Percentiles rank a stretch among this genome's conserved stretches.
Evolutionary conservation across 2,329 filamentous ascomycete genomes (phyloP).

Genomic region (Thermoascus crustaceus): DNA sequence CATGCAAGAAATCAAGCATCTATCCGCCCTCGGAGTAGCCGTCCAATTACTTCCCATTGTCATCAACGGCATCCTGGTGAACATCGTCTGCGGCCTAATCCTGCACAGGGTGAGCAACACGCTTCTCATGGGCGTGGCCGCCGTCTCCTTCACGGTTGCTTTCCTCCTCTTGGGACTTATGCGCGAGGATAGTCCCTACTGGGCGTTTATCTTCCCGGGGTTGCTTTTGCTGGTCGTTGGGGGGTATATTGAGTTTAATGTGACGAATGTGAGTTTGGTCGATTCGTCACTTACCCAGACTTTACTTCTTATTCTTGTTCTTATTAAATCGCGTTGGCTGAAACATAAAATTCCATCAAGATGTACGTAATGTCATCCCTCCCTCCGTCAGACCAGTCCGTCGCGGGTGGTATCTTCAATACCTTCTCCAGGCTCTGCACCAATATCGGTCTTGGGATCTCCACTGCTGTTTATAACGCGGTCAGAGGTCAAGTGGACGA

Average conservation of each 20-base stretch:
- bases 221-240: slow-evolving; percentile 55
- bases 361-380: slow-evolving; percentile 64
- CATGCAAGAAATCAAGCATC: slow-evolving; percentile 50
- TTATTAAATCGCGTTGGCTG: slow-evolving; percentile 4
- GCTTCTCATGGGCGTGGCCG: slow-evolving; percentile 49
- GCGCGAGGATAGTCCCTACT: slow-evolving; percentile 49
- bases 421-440: slow-evolving; percentile 54
- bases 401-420: slow-evolving; percentile 61
- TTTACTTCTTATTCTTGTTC: background rate
- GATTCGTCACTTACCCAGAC: no score
- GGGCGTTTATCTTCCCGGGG: slow-evolving; percentile 57
- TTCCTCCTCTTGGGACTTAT: slow-evolving; percentile 53
- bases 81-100: slow-evolving; percentile 53
- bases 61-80: slow-evolving; percentile 55
- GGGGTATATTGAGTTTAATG: slow-evolving; percentile 63
- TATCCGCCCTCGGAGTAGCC: slow-evolving; percentile 51
- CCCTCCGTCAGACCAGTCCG: slow-evolving; percentile 53
- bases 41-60: slow-evolving; percentile 59
- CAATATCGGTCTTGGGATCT: slow-evolving; percentile 53
- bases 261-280: slow-evolving; percentile 52
- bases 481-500: slow-evolving; percentile 12
- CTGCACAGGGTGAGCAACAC: slow-evolving; percentile 59
- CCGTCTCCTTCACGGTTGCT: slow-evolving; percentile 32
- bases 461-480: slow-evolving; percentile 43
- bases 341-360: slow-evolving; percentile 23